Base-by-base conservation (phyloP, 768 basidiomycete species). In the Pulveroboletus sp. region DNA sequence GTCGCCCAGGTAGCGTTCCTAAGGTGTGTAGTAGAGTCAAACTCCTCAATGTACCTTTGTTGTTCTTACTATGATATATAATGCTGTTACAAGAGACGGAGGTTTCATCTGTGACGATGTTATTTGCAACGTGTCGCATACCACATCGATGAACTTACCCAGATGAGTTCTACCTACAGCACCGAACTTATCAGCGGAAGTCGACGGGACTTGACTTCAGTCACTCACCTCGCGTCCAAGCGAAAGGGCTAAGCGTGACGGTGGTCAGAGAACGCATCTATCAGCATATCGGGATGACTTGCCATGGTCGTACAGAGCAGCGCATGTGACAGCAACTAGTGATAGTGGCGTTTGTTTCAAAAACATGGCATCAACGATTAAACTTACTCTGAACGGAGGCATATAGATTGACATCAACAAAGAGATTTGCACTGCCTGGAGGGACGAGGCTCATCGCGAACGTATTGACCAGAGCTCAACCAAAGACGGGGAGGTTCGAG, bases 1-100 rank as follows among this genome's bases (percentile, higher is more conserved):
- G 51, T 69, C 65, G 22, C 65, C 65, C 16, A 67, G 34, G 26
- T 67, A 67, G 43, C 65, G 67, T 26, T 62, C 65, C 65, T 67
- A 45, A 35, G 31, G 22, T 43, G 23, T 37, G 31, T 12, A 45
- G 51, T n/a, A 59, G 41, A 40, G 27, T 16, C 13, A 30, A 23
- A 27, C n/a, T 7, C 24, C 30, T 36, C 26, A 16, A 7, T 16
- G 3, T 1, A 16, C 5, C 16, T 11, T 5, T 38, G 24, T 3
- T 36, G 14, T 31, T 29, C 67, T 56, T 42, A 67, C 67, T 30
- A 59, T 53, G 23, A 54, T 29, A 22, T 67, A 69, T 12, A 67
- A 40, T 31, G 30, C 44, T n/a, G 50, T 61, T 31, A 69, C 57
- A 9, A 63, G 46, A 5, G 67, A 63, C 12, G 36, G 54, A 4